phyloP scores from a whole-genome alignment of 345 rosid species.

The Lagerstroemia speciosa region DNA sequence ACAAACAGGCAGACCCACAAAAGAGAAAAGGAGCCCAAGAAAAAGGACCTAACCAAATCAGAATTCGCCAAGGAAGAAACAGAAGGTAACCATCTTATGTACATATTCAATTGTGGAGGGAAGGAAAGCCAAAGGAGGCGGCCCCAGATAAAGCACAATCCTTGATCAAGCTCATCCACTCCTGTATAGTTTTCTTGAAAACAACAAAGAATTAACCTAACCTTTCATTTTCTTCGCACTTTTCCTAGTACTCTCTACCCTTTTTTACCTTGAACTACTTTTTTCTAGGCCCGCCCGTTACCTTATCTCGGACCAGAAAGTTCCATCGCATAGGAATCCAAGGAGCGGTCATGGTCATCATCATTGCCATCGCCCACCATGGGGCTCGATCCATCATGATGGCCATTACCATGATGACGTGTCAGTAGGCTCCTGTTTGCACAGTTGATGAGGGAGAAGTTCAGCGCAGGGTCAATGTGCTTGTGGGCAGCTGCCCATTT shows the following conservation, averaged over 20 bases:
- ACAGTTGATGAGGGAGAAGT: slow-evolving; percentile 27
- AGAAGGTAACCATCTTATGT: neutral
- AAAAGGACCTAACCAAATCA: neutral
- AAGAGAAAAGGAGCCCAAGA: neutral
- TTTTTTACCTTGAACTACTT: neutral
- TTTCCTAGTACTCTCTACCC: neutral
- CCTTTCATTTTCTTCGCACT: neutral
- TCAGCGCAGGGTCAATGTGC: slow-evolving; percentile 28
- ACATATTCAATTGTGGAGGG: neutral
- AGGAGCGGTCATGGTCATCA: slow-evolving; percentile 62
- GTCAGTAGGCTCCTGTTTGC: slow-evolving; percentile 20
- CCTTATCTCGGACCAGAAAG: slow-evolving; percentile 77
- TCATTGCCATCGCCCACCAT: slow-evolving; percentile 51
- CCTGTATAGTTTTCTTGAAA: neutral
- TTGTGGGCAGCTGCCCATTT: slow-evolving; percentile 84
- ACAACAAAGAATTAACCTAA: slow-evolving; percentile 1
- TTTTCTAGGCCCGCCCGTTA: neutral
- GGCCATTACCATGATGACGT: slow-evolving; percentile 21
- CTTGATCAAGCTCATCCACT: neutral
- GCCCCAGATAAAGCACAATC: neutral
- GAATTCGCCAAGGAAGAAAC: neutral
- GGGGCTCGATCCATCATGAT: slow-evolving; percentile 35
- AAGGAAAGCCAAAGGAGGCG: neutral
- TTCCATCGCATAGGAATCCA: slow-evolving; percentile 84
- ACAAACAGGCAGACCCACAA: neutral